Base-by-base conservation (phyloP, 352 stramenopile genomes). In the Globisporangium viniferum region DNA sequence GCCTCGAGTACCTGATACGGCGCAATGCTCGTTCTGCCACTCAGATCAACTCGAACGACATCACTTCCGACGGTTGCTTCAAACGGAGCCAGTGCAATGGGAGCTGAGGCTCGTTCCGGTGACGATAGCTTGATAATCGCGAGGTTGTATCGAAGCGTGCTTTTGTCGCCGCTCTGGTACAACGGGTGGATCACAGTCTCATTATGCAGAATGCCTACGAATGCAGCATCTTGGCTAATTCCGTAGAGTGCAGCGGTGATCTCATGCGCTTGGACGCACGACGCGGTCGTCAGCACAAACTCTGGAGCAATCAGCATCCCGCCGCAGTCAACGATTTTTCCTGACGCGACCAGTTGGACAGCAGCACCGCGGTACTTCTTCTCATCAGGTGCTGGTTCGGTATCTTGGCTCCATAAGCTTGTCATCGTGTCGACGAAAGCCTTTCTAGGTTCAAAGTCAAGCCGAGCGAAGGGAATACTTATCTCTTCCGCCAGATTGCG, bases 261-360 rank as follows among this genome's bases (percentile, higher is more conserved):
- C 2, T 27, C 9, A 10, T 65, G 41, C 8, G 8, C 27, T 8
- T 54, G 29, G 1, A 49, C 24, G 4, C 63, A 68, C 8, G 63
- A 62, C 1, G 63, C 64, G 3, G 51, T 68, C 8, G 62, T 68
- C 4, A 69, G 54, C 27, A 69, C 56, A 24, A 64, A 69, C 31
- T 35, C 0, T 1, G 64, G 41, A 20, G 64, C 54, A 22, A 69
- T 63, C 9, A 69, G 27, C 55, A 64, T 48, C 2, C 64, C 64
- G 12, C 54, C 64, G 14, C 64, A 64, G 14, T 64, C 22, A 22
- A 67, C 3, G 7, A 54, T n/a, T 6, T 41, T 35, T 6, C 22
- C 35, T 1, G 22, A 35, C 10, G 22, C 62, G 15, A 53, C 15
- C 7, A 67, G 7, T 3, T 2, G n/a, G 12, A 60, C 51, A 5